These are phyloP conservation scores for Porcisia deanei DNA, from an alignment of 208 protist genomes.

Conservation along the genomic window DNA sequence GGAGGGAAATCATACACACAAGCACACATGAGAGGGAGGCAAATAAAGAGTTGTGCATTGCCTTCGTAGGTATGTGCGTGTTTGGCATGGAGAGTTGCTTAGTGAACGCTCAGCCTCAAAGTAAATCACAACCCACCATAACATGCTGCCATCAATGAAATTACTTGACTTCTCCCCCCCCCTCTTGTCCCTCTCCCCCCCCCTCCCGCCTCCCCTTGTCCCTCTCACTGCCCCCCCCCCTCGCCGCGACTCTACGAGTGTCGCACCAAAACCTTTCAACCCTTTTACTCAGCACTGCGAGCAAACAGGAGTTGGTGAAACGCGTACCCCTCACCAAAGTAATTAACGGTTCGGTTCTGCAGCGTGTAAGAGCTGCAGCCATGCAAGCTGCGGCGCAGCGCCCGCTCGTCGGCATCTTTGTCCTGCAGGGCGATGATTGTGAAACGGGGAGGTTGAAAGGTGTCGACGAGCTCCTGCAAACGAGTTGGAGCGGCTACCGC, in stretches of 20 bases:
- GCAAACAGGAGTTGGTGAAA: slow-evolving; percentile 76
- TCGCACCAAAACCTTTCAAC: not conserved
- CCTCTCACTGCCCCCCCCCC: not conserved
- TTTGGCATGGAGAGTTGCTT: no score
- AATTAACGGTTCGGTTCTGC: slow-evolving; percentile 67
- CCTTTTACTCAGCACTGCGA: slow-evolving; percentile 17
- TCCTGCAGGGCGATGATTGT: slow-evolving; percentile 75
- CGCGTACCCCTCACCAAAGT: slow-evolving; percentile 80
- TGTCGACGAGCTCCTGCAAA: slow-evolving; percentile 47
- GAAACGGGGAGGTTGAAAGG: slow-evolving; percentile 60
- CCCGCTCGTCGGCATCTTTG: slow-evolving; percentile 28
- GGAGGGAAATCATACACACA: no score
- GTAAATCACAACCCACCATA: no score
- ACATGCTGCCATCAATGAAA: no score
- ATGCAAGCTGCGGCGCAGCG: slow-evolving; percentile 38
- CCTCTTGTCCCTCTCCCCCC: no score
- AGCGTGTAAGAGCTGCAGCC: slow-evolving; percentile 55
- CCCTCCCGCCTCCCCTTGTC: not conserved
- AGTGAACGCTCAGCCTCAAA: no score
- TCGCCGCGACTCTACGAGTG: not conserved
- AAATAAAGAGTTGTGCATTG: no score
- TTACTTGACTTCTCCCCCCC: no score
- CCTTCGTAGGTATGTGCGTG: no score
- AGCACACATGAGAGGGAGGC: no score
- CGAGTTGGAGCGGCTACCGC: slow-evolving; percentile 33